Base-by-base conservation (phyloP, 2,329 filamentous ascomycete species). In the Fusarium verrucosum region DNA sequence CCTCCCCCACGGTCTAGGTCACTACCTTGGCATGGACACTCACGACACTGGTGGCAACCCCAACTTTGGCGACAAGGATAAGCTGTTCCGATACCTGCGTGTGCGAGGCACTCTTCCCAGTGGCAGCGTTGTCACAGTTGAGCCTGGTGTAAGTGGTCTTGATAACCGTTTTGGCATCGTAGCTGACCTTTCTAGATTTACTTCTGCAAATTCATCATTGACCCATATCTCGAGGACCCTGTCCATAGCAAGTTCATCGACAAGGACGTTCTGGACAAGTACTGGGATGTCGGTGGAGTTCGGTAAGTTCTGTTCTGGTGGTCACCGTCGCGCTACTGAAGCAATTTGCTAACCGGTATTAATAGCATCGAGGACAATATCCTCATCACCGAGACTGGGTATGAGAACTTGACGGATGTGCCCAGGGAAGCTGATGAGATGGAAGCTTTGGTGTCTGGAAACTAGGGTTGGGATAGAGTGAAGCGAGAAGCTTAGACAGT, bases 11-110 rank as follows among this genome's bases (percentile, higher is more conserved):
- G 94, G 94, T 1, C 80, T 97, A 1, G 94, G 94, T 0, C 94
- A 97, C 77, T 94, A 96, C 75, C 81, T 97, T 10, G 94, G 94
- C 62, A 89, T 97, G 84, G 94, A 97, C 75, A 96, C 93, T 3
- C 94, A 97, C 75, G 94, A 97, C 73, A 91, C 88, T 0, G 91
- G 90, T 60, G 92, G 91, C 20, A 88, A 92, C 74, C 83, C 91
- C 32, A 90, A 94, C 76, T 92, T 91, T 70, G 82, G 82, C 10
- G 95, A 99, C 74, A 81, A 85, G 58, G 94, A 99, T 75, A 81
- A 86, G 32, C 87, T 97, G 84, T 98, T 97, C 79, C 85, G 87
- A 50, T 98, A 97, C 74, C 80, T 99, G 59, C 84, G 95, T 40
- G 89, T 96, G 35, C 83, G 95, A 50, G 89, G 91, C 13, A 83